Base-by-base conservation (phyloP, 108 stramenopile species). In the Fragilaria crotonensis region DNA sequence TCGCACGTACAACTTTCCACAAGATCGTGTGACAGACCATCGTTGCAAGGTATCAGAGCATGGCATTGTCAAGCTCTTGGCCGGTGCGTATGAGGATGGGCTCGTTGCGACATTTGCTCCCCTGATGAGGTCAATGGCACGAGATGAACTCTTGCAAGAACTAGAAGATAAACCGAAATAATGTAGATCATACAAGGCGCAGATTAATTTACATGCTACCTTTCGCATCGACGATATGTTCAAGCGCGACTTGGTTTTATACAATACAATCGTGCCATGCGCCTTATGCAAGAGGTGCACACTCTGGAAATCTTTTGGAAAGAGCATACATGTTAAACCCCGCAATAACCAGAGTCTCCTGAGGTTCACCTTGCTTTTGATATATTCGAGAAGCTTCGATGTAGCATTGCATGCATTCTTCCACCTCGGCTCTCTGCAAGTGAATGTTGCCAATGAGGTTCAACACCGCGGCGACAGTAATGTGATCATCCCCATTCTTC, bases 21-120 rank as follows among this genome's bases (percentile, higher is more conserved):
- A 98, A 66, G 97, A 99, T 78, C 78, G 97, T 22, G 78, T 97
- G n/a, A 95, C 95, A 20, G 98, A 99, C 62, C 98, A 97, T 71
- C 81, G 98, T 19, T 88, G 84, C 60, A 86, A 88, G 57, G 67
- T 77, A 29, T 76, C 87, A 0, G 76, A 77, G 3, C 71, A 81
- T 54, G 90, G 90, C 2, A 82, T 92, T 45, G 49, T 59, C 33
- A 66, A 64, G 30, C 64, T 87, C 33, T 54, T 92, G 29, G 68
- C 64, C 60, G 75, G 67, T 26, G 76, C 73, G 5, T 41, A 36
- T 2, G 70, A 78, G 17, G 76, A 63, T 26, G 76, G 73, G 17
- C 63, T 92, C 49, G 90, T 92, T 7, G 44, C 69, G 29, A 71
- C 77, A 22, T 92, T 88, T 62, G 77, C 73, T 45, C 90, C 90